phyloP scores from a whole-genome alignment of 495 filamentous ascomycete genomes.

The Hypoxylon fuscum region DNA sequence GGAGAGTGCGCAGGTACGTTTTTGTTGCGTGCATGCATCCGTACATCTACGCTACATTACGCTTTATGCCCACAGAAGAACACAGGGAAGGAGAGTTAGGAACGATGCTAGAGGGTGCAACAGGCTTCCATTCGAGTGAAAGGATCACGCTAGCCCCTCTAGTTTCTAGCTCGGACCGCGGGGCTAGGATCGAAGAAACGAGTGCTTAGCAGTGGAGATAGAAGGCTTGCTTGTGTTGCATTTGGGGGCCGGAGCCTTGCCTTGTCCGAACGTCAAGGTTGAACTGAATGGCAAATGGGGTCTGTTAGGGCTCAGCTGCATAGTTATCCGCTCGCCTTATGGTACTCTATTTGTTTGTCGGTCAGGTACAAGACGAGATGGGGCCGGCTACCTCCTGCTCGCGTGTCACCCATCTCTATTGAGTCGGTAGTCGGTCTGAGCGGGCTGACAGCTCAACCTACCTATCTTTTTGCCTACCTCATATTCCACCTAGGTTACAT shows the following conservation, averaged over 20 bases:
- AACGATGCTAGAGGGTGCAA: too few relatives aligned
- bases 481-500: neutral
- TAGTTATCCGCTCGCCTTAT: slow-evolving; percentile 19
- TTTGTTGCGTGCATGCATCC: slow-evolving; percentile 17
- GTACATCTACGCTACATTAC: neutral
- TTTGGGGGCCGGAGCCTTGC: slow-evolving; percentile 26
- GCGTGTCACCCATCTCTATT: slow-evolving; percentile 5
- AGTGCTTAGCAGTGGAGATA: slow-evolving; percentile 3
- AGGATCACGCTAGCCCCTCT: slow-evolving; percentile 6
- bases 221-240: slow-evolving; percentile 5
- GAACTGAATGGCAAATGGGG: slow-evolving; percentile 22
- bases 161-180: slow-evolving; percentile 14
- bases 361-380: neutral
- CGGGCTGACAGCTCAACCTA: slow-evolving; percentile 24
- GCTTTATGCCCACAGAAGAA: neutral
- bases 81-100: neutral
- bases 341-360: slow-evolving; percentile 14
- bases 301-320: slow-evolving; percentile 16
- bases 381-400: slow-evolving; percentile 6
- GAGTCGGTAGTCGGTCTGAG: neutral
- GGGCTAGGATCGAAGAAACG: slow-evolving; percentile 4
- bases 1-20: slow-evolving; percentile 53
- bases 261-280: slow-evolving; percentile 7
- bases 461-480: neutral
- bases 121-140: neutral